Conservation (phyloP, 768 basidiomycete species). For the Mycena floridula region DNA sequence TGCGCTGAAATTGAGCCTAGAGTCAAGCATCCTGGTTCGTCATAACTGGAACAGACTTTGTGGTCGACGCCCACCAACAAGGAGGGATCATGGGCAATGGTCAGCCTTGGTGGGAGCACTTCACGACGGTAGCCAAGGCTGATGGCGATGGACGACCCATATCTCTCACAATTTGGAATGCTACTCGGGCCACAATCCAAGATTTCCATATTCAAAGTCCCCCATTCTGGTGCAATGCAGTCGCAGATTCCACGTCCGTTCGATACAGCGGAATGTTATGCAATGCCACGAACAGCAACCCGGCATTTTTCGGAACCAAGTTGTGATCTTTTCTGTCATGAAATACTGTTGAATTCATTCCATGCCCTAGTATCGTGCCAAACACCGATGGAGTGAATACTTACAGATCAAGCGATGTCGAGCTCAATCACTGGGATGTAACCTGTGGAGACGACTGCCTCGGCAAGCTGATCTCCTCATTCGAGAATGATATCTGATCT, state of each 20-base stretch:
- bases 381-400: conserved; percentile 61
- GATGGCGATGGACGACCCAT: conserved; percentile 59
- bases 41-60: conserved; percentile 49
- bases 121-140: conserved; percentile 33
- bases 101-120: conserved; percentile 56
- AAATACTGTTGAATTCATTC: background rate
- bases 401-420: conserved; percentile 42
- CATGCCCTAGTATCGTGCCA: conserved; percentile 37
- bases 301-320: conserved; percentile 44
- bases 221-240: conserved; percentile 57
- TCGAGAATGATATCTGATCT: background rate
- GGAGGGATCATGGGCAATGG: conserved; percentile 59
- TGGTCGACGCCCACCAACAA: conserved; percentile 46
- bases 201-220: conserved; percentile 47
- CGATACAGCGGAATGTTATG: conserved; percentile 52
- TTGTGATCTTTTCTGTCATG: conserved; percentile 12
- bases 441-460: conserved; percentile 61
- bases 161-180: conserved; percentile 43
- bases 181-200: conserved; percentile 31
- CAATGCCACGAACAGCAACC: conserved; percentile 52
- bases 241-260: conserved; percentile 43
- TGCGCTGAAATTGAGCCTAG: conserved; percentile 17
- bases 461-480: conserved; percentile 12
- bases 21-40: conserved; percentile 63
- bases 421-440: conserved; percentile 51